Conservation (phyloP, 1,284 basidiomycete genomes). For the Agaricales sp. region DNA sequence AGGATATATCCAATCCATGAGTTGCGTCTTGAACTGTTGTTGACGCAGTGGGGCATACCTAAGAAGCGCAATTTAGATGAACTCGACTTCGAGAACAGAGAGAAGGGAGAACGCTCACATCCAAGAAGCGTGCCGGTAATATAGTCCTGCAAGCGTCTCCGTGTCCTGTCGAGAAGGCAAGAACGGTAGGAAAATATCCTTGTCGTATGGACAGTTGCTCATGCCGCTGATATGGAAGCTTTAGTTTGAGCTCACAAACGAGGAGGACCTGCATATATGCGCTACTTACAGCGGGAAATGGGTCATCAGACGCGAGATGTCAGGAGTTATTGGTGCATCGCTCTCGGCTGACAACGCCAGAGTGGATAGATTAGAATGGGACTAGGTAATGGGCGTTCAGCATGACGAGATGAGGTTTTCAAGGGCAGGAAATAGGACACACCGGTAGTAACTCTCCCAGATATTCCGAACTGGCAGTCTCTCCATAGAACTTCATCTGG, state of each 20-base stretch:
- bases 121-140: slow-evolving; percentile 35
- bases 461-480: slow-evolving; percentile 36
- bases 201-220: slow-evolving; percentile 25
- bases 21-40: slow-evolving; percentile 25
- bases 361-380: neutral
- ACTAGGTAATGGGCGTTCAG: slow-evolving; percentile 8
- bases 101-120: slow-evolving; percentile 25
- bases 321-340: neutral
- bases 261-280: slow-evolving; percentile 32
- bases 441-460: slow-evolving; percentile 7
- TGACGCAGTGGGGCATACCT: too few species aligned
- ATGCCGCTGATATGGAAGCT: slow-evolving; percentile 19
- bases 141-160: slow-evolving; percentile 26
- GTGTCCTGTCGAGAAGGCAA: slow-evolving; percentile 30
- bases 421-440: slow-evolving; percentile 5
- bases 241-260: slow-evolving; percentile 36
- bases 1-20: slow-evolving; percentile 32
- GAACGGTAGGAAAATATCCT: slow-evolving; percentile 26
- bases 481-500: slow-evolving; percentile 36
- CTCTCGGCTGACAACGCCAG: too few species aligned
- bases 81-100: neutral
- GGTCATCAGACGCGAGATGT: slow-evolving; percentile 10
- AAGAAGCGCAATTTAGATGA: too few species aligned
- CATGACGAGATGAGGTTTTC: neutral
- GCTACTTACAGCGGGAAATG: slow-evolving; percentile 25